These are phyloP conservation scores for Tuber microsphaerosporum DNA, from an alignment of 495 filamentous ascomycete species.

Conservation along the genomic window DNA sequence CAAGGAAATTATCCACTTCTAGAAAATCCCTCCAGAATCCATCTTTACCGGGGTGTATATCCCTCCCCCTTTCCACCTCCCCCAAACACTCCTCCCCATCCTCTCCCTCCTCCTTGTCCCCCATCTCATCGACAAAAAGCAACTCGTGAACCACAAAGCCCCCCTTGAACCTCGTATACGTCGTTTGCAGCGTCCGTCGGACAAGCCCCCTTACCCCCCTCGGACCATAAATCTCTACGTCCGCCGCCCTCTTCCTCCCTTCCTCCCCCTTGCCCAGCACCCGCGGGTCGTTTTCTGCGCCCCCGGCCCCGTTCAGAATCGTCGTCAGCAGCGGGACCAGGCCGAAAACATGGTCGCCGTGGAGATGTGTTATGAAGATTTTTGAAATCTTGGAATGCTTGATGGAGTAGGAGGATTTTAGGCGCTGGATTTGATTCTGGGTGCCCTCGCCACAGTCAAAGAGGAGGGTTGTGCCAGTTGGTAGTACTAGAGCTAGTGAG, in stretches of 20 bases:
- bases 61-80: slow-evolving; percentile 19
- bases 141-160: slow-evolving; percentile 34
- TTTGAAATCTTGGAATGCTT: slow-evolving; percentile 26
- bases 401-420: slow-evolving; percentile 11
- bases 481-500: slow-evolving; percentile 34
- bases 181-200: slow-evolving; percentile 13
- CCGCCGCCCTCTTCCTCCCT: slow-evolving; percentile 1
- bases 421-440: slow-evolving; percentile 33
- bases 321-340: slow-evolving; percentile 33
- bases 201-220: slow-evolving; percentile 29
- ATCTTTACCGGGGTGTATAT: slow-evolving; percentile 14
- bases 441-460: slow-evolving; percentile 37
- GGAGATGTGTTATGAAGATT: slow-evolving; percentile 39
- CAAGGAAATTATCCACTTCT: slow-evolving; percentile 13
- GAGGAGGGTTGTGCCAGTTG: slow-evolving; percentile 32
- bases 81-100: slow-evolving; percentile 9
- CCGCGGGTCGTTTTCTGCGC: slow-evolving; percentile 21
- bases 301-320: slow-evolving; percentile 33
- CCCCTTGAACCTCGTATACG: slow-evolving; percentile 23
- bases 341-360: slow-evolving; percentile 38
- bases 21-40: slow-evolving; percentile 19
- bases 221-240: slow-evolving; percentile 30
- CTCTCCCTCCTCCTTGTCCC: slow-evolving; percentile 11
- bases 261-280: neutral
- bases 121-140: slow-evolving; percentile 16